Evolutionary conservation across 257 asterid genomes (phyloP), one percentile per base, ranked within the genome.

Genomic region (Schizonepeta tenuifolia): DNA sequence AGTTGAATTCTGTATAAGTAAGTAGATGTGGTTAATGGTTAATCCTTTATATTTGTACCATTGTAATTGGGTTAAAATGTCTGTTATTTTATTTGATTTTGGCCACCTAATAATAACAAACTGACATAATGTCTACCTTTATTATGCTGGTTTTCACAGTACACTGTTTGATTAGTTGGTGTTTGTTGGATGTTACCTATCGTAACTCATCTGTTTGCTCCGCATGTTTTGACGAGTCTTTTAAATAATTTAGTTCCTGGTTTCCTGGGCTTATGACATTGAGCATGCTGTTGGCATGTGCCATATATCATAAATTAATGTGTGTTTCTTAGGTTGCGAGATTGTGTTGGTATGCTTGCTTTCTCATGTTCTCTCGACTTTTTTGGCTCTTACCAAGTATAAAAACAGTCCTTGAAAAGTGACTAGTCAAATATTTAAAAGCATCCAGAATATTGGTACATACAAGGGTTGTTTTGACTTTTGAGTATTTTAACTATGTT

Each of bases 91-190:
- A 38, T 43, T 9, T 31, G 36, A 31, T 64, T 43, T 5, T 36
- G 55, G 46, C 44, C 18, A 17, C 38, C 28, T 57, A 41, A 0
- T 24, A 54, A 17, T 50, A 10, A n/a, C 35, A 5, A 54, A 44
- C 28, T 59, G 65, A 24, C 63, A 57, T 28, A 9, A 14, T 59
- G 36, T 50, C 69, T 55, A 20, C 18, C 44, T 68, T 54, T 69
- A 53, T 10, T 17, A 14, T 40, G 55, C 22, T 0, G 20, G 60
- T 36, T 54, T 73, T 57, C 21, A 20, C 41, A 50, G 53, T 13
- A 36, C 12, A 12, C n/a, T 8, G 1, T 26, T 57, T 12, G 49
- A 41, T 28, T 49, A 12, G 13, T 55, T 36, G 58, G 28, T 13
- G 14, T 44, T 69, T 8, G 33, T 28, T 22, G 47, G 41, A 63